A percentile compares a stretch with the other conserved stretches of the same genome.
These are phyloP conservation scores for Galium porrigens DNA, from an alignment of 305 asterid genomes.

Conservation along the genomic window DNA sequence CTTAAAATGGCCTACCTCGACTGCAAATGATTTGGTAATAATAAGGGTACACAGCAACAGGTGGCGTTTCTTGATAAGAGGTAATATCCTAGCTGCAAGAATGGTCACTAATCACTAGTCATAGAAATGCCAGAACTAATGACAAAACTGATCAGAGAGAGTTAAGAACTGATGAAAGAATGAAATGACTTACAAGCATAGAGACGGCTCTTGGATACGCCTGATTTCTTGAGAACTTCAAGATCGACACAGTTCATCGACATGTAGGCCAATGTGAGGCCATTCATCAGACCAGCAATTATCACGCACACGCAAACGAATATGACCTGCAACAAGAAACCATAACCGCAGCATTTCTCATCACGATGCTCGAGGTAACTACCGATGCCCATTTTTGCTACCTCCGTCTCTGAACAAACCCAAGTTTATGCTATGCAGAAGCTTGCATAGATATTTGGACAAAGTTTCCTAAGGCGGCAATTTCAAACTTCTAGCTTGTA, in stretches of 20 bases:
- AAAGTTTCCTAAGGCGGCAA: neutral
- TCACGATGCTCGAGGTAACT: slow-evolving; percentile 9
- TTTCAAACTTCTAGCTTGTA: neutral
- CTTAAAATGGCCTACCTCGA: slow-evolving; percentile 42
- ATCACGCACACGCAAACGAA: slow-evolving; percentile 30
- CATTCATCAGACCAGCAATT: slow-evolving; percentile 70
- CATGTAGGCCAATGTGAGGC: slow-evolving; percentile 80
- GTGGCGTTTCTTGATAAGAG: slow-evolving; percentile 65
- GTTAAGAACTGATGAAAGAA: neutral
- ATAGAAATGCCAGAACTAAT: neutral
- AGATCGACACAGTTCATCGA: slow-evolving; percentile 76
- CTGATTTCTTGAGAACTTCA: slow-evolving; percentile 76
- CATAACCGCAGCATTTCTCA: slow-evolving; percentile 36
- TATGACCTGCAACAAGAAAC: slow-evolving; percentile 43
- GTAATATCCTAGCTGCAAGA: slow-evolving; percentile 51
- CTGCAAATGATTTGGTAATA: slow-evolving; percentile 75
- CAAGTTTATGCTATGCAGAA: neutral
- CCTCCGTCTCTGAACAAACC: neutral
- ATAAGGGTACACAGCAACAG: slow-evolving; percentile 67
- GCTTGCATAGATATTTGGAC: neutral
- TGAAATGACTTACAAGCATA: slow-evolving; percentile 38
- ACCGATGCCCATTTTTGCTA: neutral
- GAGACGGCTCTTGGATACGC: slow-evolving; percentile 40
- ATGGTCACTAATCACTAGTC: neutral
- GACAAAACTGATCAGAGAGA: neutral